Evolutionary conservation across 352 stramenopile genomes (phyloP), one percentile per base, ranked within the genome.

Genomic region (Phytopythium vexans): DNA sequence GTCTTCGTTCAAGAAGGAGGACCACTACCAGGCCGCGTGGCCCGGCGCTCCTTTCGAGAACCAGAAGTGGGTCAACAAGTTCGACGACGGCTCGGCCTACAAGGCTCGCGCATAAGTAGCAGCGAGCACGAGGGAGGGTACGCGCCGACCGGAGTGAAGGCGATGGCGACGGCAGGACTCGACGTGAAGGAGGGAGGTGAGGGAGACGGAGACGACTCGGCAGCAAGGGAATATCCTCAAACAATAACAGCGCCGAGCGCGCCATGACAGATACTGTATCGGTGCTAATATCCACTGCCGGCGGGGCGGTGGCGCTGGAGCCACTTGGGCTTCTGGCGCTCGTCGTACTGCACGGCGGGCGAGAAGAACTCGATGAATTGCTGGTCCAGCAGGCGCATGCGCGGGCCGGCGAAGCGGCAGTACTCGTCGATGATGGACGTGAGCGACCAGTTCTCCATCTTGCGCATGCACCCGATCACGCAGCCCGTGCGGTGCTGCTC

Each of bases 1-100:
- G 27, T 85, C 86, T 43, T 90, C 75, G 54, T 98, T 98, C 72
- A 97, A 98, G 66, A 76, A 82, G 32, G 92, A 97, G 57, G 94
- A 98, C 64, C 88, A 97, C 60, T 99, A 98, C 72, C 86, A 95
- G 63, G 89, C 83, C 62, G 83, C 96, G 42, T 99, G 96, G 96
- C 94, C 89, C 47, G 97, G 97, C 56, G 88, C 96, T 48, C 82
- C 87, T 14, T 98, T 99, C 65, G 82, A 94, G 61, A 99, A 99
- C 80, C 67, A 89, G 52, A 85, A 97, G 21, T 99, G 96, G 95
- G 80, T 96, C 44, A 72, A 94, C 42, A 88, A 98, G 77, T 95
- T 97, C 64, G 82, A 86, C 45, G 92, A 94, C 62, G 92, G 92
- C 48, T 89, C 91, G 66, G 77, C 82, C 37, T 98, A 98, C 78